Base-by-base conservation (phyloP, 495 filamentous ascomycete species). In the Tuber magnatum region DNA sequence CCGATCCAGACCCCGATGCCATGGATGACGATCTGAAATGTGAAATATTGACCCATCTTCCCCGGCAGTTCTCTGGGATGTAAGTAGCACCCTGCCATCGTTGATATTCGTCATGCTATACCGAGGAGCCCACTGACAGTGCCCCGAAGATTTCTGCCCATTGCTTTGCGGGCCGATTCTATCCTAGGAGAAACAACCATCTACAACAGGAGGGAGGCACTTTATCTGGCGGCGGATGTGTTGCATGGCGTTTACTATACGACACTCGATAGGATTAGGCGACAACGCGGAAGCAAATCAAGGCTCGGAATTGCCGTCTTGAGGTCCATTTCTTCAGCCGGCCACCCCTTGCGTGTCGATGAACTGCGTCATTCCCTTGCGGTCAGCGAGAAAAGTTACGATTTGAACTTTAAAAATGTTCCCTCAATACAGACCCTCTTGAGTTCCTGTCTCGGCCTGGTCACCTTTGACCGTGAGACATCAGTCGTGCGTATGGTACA, bases 11-110 rank as follows among this genome's bases (percentile, higher is more conserved):
- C 42, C 70, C 39, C 39, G 41, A 38, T 76, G 74, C 28, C 22
- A 76, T 56, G 71, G 75, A 51, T 20, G 4, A n/a, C 48, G 48
- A 51, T 51, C 48, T 51, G 5, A 51, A 51, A 51, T 14, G 5
- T 22, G 51, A 69, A 28, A 69, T 78, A 42, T 24, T 78, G 1
- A 69, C 76, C 18, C 48, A 74, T 40, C 68, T 75, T 56, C 41
- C 51, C 65, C 42, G 40, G 16, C 43, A 42, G 24, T 65, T 48
- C 9, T 24, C 74, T 6, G 73, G 76, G 28, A 75, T 78, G 76
- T 78, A 72, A 72, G 76, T 72, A 72, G n/a, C 0, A 9, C 24
- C 22, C 48, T 2, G 1, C 22, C 7, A 22, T 10, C 24, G 10
- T 48, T 48, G 4, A 22, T 48, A 48, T 48, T 20, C 46, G n/a